Conservation (phyloP, 129 eudicot species). For the Lactuca sativa region DNA sequence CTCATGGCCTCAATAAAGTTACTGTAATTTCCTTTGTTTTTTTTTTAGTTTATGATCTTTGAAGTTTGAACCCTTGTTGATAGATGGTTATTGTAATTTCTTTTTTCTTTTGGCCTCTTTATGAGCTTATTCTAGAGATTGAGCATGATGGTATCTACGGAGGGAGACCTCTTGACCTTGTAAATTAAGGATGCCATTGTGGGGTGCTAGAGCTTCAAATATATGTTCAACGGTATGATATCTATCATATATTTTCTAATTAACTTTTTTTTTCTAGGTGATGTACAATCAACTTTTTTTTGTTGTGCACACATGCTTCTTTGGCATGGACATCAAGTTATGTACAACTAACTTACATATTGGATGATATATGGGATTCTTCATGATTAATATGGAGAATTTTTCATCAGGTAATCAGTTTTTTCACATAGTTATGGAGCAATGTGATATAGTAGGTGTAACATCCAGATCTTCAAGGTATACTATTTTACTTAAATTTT, state of each 20-base stretch:
- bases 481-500: too few species aligned
- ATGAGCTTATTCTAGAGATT: conserved; percentile 83
- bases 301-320: conserved; percentile 58
- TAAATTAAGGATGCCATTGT: conserved; percentile 84
- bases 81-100: conserved; percentile 52
- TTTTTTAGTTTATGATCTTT: conserved; percentile 5
- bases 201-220: conserved; percentile 95
- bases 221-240: conserved; percentile 69
- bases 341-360: conserved; percentile 81
- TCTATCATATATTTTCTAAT: conserved; percentile 10
- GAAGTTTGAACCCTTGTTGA: conserved; percentile 21
- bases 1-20: conserved; percentile 88
- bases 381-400: conserved; percentile 88
- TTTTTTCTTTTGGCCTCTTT: conserved; percentile 76
- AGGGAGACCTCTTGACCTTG: conserved; percentile 82
- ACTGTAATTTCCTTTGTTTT: neutral
- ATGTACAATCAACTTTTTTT: neutral
- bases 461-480: too few species aligned
- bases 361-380: conserved; percentile 98
- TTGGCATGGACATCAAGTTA: conserved; percentile 98
- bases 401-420: conserved; percentile 50
- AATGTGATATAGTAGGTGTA: conserved; percentile 1
- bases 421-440: neutral
- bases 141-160: conserved; percentile 72
- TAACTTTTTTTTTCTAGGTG: neutral